A percentile compares a stretch with the other conserved stretches of the same genome.
These are phyloP conservation scores for Nicotiana attenuata DNA, from an alignment of 257 asterid species.

Conservation along the genomic window DNA sequence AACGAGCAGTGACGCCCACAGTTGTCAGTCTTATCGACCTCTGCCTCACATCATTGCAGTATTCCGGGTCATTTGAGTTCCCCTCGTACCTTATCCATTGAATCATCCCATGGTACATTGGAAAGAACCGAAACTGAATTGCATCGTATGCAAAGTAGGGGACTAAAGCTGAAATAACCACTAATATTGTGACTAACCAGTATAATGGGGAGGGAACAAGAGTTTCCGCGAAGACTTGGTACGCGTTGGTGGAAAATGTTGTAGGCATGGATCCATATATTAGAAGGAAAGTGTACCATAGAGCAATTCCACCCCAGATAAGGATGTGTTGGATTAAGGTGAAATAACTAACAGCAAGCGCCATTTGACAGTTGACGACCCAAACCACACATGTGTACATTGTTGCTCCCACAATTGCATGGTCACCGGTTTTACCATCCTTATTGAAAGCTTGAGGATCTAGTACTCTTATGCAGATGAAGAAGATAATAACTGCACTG, in stretches of 20 bases:
- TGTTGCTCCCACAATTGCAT: slow-evolving; percentile 57
- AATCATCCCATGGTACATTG: slow-evolving; percentile 76
- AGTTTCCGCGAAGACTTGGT: slow-evolving; percentile 57
- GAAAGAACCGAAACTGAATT: slow-evolving; percentile 41
- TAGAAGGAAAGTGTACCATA: slow-evolving; percentile 77
- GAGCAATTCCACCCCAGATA: slow-evolving; percentile 85
- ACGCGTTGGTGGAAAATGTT: slow-evolving; percentile 51
- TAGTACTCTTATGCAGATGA: slow-evolving; percentile 46
- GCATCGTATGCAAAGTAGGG: slow-evolving; percentile 55
- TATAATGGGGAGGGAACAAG: slow-evolving; percentile 66
- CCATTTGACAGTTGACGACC: slow-evolving; percentile 94
- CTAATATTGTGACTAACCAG: slow-evolving; percentile 51
- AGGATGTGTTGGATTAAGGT: slow-evolving; percentile 75
- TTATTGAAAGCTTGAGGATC: slow-evolving; percentile 52
- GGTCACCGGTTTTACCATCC: slow-evolving; percentile 62
- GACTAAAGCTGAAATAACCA: slow-evolving; percentile 30
- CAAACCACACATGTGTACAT: slow-evolving; percentile 85
- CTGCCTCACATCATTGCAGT: slow-evolving; percentile 58
- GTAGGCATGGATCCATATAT: slow-evolving; percentile 59
- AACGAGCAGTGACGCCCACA: slow-evolving; percentile 90
- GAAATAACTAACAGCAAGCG: slow-evolving; percentile 80
- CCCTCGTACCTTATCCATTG: slow-evolving; percentile 91
- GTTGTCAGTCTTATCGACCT: slow-evolving; percentile 63
- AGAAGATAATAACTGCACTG: slow-evolving; percentile 69
- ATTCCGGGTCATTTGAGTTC: slow-evolving; percentile 54